Conservation (phyloP, 1,284 basidiomycete genomes). For the Xanthoconium separans region DNA sequence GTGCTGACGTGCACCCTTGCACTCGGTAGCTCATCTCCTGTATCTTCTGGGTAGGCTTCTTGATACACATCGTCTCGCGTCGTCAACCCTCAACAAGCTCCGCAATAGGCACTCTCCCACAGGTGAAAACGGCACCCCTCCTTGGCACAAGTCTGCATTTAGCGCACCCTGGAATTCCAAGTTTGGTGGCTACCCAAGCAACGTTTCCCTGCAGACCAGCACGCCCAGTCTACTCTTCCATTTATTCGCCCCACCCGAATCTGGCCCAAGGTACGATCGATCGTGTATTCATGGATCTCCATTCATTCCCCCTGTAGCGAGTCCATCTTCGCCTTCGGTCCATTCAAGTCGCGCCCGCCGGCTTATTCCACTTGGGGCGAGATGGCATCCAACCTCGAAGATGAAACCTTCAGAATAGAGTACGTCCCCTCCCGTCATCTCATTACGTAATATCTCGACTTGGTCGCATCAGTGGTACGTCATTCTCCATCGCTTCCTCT, state of each 20-base stretch:
- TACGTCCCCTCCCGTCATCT: slow-evolving; percentile 44
- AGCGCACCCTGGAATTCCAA: slow-evolving; percentile 37
- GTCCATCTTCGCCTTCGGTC: slow-evolving; percentile 26
- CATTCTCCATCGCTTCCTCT: slow-evolving; percentile 15
- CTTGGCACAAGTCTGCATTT: slow-evolving; percentile 32
- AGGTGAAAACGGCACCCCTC: slow-evolving; percentile 24
- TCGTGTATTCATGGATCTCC: slow-evolving; percentile 11
- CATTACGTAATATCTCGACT: slow-evolving; percentile 28
- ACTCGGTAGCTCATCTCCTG: slow-evolving; percentile 30
- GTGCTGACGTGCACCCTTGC: slow-evolving; percentile 26
- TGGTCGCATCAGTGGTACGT: slow-evolving; percentile 31
- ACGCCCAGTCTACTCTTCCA: slow-evolving; percentile 65
- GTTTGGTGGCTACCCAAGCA: slow-evolving; percentile 47
- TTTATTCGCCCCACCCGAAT: slow-evolving; percentile 71
- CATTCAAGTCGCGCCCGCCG: slow-evolving; percentile 37
- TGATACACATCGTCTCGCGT: slow-evolving; percentile 19
- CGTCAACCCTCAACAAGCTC: slow-evolving; percentile 25
- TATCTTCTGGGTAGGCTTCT: slow-evolving; percentile 36
- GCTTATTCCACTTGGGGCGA: slow-evolving; percentile 70
- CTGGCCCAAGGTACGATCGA: slow-evolving; percentile 44
- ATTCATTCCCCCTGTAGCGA: slow-evolving; percentile 27
- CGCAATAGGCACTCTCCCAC: slow-evolving; percentile 32
- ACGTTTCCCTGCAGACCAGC: slow-evolving; percentile 52
- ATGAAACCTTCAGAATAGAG: slow-evolving; percentile 73
- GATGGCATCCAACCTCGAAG: slow-evolving; percentile 61